Percentiles rank a stretch among this genome's conserved stretches.
These are phyloP conservation scores for Arachis hypogaea DNA, from an alignment of 306 rosid species.

Conservation along the genomic window DNA sequence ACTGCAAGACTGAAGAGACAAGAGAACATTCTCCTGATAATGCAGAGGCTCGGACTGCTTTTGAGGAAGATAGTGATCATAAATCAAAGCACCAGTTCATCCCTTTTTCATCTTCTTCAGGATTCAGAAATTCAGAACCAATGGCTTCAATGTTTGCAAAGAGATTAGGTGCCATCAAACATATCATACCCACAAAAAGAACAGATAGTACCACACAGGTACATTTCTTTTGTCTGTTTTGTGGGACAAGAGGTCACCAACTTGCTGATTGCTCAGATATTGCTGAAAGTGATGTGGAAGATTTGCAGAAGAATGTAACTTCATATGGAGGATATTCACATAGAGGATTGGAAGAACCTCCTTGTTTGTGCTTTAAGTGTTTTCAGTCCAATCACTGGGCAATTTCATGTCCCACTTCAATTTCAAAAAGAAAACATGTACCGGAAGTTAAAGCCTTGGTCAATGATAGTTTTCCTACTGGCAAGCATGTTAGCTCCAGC, in stretches of 20 bases:
- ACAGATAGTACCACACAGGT: slow-evolving; percentile 42
- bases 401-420: slow-evolving; percentile 57
- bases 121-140: slow-evolving; percentile 54
- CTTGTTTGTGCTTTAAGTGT: slow-evolving; percentile 64
- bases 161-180: slow-evolving; percentile 65
- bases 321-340: slow-evolving; percentile 39
- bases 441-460: slow-evolving; percentile 33
- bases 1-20: slow-evolving; percentile 33
- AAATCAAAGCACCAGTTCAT: slow-evolving; percentile 44
- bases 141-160: slow-evolving; percentile 66
- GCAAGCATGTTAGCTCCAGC: slow-evolving; percentile 33
- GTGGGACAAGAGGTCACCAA: slow-evolving; percentile 73
- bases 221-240: slow-evolving; percentile 60
- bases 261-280: slow-evolving; percentile 56
- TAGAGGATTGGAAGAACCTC: slow-evolving; percentile 43
- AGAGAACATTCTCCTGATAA: slow-evolving; percentile 42
- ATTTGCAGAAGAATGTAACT: slow-evolving; percentile 53
- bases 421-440: slow-evolving; percentile 46
- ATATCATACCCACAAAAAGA: slow-evolving; percentile 46
- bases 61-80: slow-evolving; percentile 39
- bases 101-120: slow-evolving; percentile 37
- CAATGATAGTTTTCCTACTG: slow-evolving; percentile 26
- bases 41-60: slow-evolving; percentile 37
- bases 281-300: slow-evolving; percentile 53
- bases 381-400: slow-evolving; percentile 71